phyloP scores from a whole-genome alignment of 140 eudicot species.

The Anethum foeniculum region DNA sequence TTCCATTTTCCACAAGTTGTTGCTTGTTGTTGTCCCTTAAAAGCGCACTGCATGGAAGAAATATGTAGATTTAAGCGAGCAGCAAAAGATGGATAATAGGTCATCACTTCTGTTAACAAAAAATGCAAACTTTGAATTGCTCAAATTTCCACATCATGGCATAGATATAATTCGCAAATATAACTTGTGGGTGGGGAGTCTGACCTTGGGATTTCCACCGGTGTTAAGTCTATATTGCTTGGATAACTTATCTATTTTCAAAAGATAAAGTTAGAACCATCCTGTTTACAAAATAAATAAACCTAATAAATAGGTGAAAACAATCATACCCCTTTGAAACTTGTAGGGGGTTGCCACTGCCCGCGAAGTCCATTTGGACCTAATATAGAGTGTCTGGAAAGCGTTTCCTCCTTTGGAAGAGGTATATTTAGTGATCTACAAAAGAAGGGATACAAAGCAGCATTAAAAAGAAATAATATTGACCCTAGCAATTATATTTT shows the following conservation, averaged over 20 bases:
- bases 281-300: not conserved
- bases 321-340: slow-evolving; percentile 40
- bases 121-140: not conserved
- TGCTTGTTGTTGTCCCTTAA: slow-evolving; percentile 37
- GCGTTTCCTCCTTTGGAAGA: slow-evolving; percentile 89
- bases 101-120: not conserved
- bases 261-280: slow-evolving; percentile 1
- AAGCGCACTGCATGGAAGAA: slow-evolving; percentile 18
- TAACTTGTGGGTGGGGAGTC: slow-evolving; percentile 14
- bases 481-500: not conserved
- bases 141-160: not conserved
- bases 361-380: slow-evolving; percentile 95
- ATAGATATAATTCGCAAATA: not conserved
- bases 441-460: slow-evolving; percentile 21
- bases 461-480: not conserved
- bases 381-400: slow-evolving; percentile 78
- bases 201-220: slow-evolving; percentile 76
- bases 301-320: slow-evolving; percentile 3
- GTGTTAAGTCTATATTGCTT: slow-evolving; percentile 61
- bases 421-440: slow-evolving; percentile 56
- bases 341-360: slow-evolving; percentile 71
- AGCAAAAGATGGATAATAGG: not conserved
- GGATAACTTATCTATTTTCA: slow-evolving; percentile 72
- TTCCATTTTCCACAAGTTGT: slow-evolving; percentile 40
- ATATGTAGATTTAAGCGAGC: slow-evolving; percentile 4